Percentiles rank a stretch among this genome's conserved stretches.
These are phyloP conservation scores for Quercus variabilis DNA, from an alignment of 306 rosid genomes.

Conservation along the genomic window DNA sequence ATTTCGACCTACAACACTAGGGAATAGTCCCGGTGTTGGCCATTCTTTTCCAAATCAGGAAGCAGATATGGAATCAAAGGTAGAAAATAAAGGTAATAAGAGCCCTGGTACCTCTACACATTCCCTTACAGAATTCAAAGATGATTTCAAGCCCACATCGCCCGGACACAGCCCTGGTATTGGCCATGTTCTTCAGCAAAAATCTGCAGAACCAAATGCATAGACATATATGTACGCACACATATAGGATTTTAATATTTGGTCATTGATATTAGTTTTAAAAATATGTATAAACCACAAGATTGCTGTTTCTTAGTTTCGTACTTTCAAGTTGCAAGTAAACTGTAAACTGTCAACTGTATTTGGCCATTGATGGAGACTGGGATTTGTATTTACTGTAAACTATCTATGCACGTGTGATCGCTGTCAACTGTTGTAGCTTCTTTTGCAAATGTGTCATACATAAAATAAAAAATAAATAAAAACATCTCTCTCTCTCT, in stretches of 20 bases:
- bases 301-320: too few relatives aligned
- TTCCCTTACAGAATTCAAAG: neutral
- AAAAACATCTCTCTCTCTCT: too few relatives aligned
- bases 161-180: slow-evolving; percentile 45
- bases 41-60: neutral
- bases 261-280: neutral
- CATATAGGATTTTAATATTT: neutral
- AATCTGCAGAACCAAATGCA: slow-evolving; percentile 16
- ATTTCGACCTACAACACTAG: slow-evolving; percentile 57
- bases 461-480: too few relatives aligned
- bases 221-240: neutral
- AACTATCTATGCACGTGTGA: too few relatives aligned
- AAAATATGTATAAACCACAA: too few relatives aligned
- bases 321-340: too few relatives aligned
- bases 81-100: neutral
- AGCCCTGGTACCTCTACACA: slow-evolving; percentile 11
- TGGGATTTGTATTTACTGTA: too few relatives aligned
- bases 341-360: too few relatives aligned
- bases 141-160: slow-evolving; percentile 31
- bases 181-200: slow-evolving; percentile 33
- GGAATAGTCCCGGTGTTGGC: slow-evolving; percentile 28
- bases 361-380: too few relatives aligned
- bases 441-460: too few relatives aligned
- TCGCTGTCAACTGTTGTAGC: too few relatives aligned
- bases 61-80: neutral